Percentiles rank a stretch among this genome's conserved stretches.
Evolutionary conservation across 768 basidiomycete species (phyloP).

Genomic region (Psilocybe cubensis): DNA sequence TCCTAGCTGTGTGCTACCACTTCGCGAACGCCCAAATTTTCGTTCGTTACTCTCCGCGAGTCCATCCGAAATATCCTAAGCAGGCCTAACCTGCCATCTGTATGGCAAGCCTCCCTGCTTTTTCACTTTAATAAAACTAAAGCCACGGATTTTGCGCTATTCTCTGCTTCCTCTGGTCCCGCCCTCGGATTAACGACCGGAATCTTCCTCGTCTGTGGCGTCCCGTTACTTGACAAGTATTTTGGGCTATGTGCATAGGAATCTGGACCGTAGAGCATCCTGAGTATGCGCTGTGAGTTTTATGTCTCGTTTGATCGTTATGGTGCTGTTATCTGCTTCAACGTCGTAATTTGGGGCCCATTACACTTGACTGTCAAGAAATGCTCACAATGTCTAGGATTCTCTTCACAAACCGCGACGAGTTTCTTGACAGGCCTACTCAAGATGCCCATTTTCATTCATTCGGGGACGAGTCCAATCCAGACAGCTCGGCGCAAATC

Average conservation of each 20-base stretch:
- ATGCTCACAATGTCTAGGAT: slow-evolving; percentile 46
- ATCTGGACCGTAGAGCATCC: slow-evolving; percentile 79
- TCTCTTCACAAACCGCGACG: slow-evolving; percentile 79
- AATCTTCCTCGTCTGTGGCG: slow-evolving; percentile 16
- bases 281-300: slow-evolving; percentile 76
- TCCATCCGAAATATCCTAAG: slow-evolving; percentile 11
- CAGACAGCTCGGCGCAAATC: slow-evolving; percentile 37
- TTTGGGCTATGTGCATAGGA: slow-evolving; percentile 69
- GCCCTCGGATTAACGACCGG: slow-evolving; percentile 21
- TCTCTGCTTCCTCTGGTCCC: slow-evolving; percentile 8
- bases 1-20: slow-evolving; percentile 18
- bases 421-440: slow-evolving; percentile 70
- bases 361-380: not conserved
- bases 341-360: not conserved
- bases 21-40: slow-evolving; percentile 17
- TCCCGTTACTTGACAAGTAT: slow-evolving; percentile 7
- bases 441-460: slow-evolving; percentile 67
- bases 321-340: not conserved
- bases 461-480: slow-evolving; percentile 42
- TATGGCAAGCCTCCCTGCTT: slow-evolving; percentile 16
- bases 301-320: slow-evolving; percentile 14
- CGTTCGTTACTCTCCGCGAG: not conserved
- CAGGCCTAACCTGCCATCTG: slow-evolving; percentile 8
- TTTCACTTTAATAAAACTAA: slow-evolving; percentile 27
- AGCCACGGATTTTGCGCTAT: slow-evolving; percentile 30